phyloP scores from a whole-genome alignment of 352 stramenopile genomes.

The Halophytophthora batemanensis region DNA sequence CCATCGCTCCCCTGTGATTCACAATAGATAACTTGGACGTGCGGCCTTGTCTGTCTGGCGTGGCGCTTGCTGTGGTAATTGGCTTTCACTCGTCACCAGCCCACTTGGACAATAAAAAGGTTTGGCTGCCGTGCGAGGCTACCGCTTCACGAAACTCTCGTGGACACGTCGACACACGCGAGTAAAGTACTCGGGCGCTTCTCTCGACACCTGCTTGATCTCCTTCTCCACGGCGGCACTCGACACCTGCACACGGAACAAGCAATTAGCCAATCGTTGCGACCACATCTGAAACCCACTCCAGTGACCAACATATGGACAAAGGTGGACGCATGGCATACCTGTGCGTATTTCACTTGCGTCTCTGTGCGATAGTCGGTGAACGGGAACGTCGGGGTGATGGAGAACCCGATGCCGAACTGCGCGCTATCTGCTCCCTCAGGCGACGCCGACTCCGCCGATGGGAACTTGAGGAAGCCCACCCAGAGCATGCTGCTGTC shows the following conservation, averaged over 20 bases:
- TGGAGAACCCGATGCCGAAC: slow-evolving; percentile 57
- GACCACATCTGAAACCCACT: too few species aligned
- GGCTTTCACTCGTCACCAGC: neutral
- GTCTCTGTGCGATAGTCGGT: slow-evolving; percentile 43
- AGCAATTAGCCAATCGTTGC: too few species aligned
- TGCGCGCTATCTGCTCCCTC: slow-evolving; percentile 20
- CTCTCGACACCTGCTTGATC: slow-evolving; percentile 37
- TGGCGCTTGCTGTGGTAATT: neutral
- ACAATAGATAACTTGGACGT: slow-evolving; percentile 39
- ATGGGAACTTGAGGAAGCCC: slow-evolving; percentile 66
- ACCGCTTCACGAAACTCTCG: slow-evolving; percentile 42
- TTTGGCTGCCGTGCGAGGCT: neutral
- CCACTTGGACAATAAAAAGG: slow-evolving; percentile 9
- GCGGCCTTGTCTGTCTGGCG: neutral
- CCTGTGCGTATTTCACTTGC: slow-evolving; percentile 45
- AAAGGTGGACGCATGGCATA: slow-evolving; percentile 24
- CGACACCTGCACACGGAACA: slow-evolving; percentile 38
- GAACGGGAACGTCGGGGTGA: slow-evolving; percentile 49
- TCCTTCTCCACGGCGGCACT: slow-evolving; percentile 41
- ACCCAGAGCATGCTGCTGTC: slow-evolving; percentile 49
- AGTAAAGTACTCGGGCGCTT: slow-evolving; percentile 50
- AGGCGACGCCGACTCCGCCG: slow-evolving; percentile 1
- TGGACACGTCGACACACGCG: slow-evolving; percentile 48
- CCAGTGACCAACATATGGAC: too few species aligned
- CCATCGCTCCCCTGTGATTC: slow-evolving; percentile 1